These are phyloP conservation scores for Pichia sp. DNA, from an alignment of 1,139 yeast species.

Conservation along the genomic window DNA sequence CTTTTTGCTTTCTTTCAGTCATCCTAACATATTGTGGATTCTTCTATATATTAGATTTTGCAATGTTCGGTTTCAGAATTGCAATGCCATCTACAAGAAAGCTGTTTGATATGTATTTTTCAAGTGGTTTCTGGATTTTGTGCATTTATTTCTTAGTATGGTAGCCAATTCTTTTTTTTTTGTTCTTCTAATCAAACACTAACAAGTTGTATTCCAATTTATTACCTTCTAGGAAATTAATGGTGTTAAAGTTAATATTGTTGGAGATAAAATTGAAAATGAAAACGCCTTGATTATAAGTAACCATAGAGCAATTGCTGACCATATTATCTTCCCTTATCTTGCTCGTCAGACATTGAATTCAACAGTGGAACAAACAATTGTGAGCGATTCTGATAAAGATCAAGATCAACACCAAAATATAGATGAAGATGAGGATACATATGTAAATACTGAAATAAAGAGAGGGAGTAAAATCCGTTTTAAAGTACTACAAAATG, in stretches of 20 bases:
- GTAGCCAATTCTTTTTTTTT: conserved; percentile 1
- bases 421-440: conserved; percentile 1
- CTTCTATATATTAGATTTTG: conserved; percentile 14
- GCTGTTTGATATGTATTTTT: conserved; percentile 17
- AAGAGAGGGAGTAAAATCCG: conserved; percentile 6
- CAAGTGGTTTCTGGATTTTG: conserved; percentile 26
- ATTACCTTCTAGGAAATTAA: conserved; percentile 28
- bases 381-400: conserved; percentile 2
- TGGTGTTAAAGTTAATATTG: conserved; percentile 32
- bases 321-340: conserved; percentile 38
- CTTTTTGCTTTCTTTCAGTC: conserved; percentile 17
- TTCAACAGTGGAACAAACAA: not conserved
- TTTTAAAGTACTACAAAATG: conserved; percentile 8
- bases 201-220: not conserved
- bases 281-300: conserved; percentile 43
- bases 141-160: conserved; percentile 24
- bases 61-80: conserved; percentile 15
- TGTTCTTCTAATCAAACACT: not conserved
- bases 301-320: conserved; percentile 53
- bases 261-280: conserved; percentile 38
- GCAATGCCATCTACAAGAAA: conserved; percentile 19
- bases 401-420: too few species aligned
- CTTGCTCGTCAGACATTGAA: conserved; percentile 8
- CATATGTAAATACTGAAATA: conserved; percentile 3
- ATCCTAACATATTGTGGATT: conserved; percentile 16